Evolutionary conservation across 164 flowering plant genomes (phyloP), one percentile per base, ranked within the genome.

Genomic region (Cinnamomum chago): DNA sequence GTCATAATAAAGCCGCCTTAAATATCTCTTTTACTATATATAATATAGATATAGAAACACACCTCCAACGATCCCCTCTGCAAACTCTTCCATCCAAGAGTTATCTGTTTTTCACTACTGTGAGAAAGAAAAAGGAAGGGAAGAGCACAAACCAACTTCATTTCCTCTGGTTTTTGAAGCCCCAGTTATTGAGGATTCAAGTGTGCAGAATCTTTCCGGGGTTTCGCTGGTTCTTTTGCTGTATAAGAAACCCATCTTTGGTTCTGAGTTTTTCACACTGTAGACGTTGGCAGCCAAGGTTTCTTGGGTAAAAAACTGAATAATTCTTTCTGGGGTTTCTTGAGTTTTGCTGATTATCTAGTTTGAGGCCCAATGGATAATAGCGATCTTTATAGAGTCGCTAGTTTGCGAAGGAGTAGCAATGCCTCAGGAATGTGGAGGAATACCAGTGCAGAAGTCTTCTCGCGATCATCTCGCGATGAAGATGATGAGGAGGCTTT

Each of bases 401-500:
- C 65, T 2, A 78, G 81, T 62, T 18, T 65, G 62, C 25, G 80
- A 7, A 33, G 73, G 30, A 70, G 80, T 27, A 23, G 73, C 30
- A 69, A 64, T 67, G 73, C 70, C 9, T 78, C 80, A 5, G 58
- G 77, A 2, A n/a, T 77, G 40, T 84, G 71, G 77, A 40, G 71
- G n/a, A 73, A 35, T 27, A 25, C 50, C 33, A 35, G 27, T 6
- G 68, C 75, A 2, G 67, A 68, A 3, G 72, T 72, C 3, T 79
- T 79, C 72, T 71, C 75, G 2, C 62, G 73, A 47, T 75, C 75
- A 20, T 71, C 75, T 58, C 64, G 60, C 47, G 72, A 81, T 3
- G 86, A 68, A 40, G 75, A 79, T 24, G 81, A 79, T 52, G 81
- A 75, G 62, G 81, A 75, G 14, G 78, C 78, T 22, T 66, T 76